A percentile compares a stretch with the other conserved stretches of the same genome.
phyloP scores from a whole-genome alignment of 331 rosid species.

The Cydonia oblonga region DNA sequence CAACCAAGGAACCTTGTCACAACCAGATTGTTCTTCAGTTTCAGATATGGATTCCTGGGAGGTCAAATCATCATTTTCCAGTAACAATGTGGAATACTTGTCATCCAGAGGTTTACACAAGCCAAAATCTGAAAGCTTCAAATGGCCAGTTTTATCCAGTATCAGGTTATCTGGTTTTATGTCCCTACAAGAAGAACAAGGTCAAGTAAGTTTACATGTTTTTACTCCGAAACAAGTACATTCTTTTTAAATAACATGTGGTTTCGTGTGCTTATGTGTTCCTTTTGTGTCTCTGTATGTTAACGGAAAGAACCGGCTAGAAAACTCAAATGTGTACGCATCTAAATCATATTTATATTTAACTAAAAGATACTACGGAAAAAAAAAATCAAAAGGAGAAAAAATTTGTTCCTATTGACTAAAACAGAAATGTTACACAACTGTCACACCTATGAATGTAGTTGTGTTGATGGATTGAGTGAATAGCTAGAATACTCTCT shows the following conservation, averaged over 20 bases:
- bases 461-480: slow-evolving; percentile 92
- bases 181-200: slow-evolving; percentile 65
- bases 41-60: slow-evolving; percentile 53
- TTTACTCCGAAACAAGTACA: slow-evolving; percentile 5
- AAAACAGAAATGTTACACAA: slow-evolving; percentile 4
- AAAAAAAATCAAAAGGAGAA: background rate
- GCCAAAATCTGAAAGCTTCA: slow-evolving; percentile 99
- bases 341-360: background rate
- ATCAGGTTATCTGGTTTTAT: slow-evolving; percentile 98
- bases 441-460: slow-evolving; percentile 76
- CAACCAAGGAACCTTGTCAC: slow-evolving; percentile 60
- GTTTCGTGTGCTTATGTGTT: background rate
- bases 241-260: background rate
- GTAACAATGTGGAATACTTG: slow-evolving; percentile 71
- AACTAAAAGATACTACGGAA: background rate
- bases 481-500: slow-evolving; percentile 89
- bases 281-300: background rate
- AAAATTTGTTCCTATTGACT: background rate
- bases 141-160: slow-evolving; percentile 87
- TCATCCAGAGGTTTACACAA: slow-evolving; percentile 96
- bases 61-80: slow-evolving; percentile 64
- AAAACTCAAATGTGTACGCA: background rate
- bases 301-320: background rate
- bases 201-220: slow-evolving; percentile 6
- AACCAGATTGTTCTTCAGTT: slow-evolving; percentile 49